Base-by-base conservation (phyloP, 352 stramenopile genomes). In the Pythium sukuiense region DNA sequence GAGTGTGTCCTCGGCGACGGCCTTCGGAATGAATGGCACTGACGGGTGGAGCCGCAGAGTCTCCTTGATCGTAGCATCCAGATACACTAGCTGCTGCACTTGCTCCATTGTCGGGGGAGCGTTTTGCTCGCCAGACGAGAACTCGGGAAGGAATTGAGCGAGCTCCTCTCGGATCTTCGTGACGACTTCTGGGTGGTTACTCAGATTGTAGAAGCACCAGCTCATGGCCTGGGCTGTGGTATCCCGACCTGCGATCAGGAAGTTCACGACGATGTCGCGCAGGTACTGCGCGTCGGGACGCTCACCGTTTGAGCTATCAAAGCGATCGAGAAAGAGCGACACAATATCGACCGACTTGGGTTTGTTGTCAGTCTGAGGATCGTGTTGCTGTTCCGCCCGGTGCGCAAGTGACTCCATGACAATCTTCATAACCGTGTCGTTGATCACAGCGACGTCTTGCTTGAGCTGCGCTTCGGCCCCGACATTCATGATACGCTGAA, bases 211-310 rank as follows among this genome's bases (percentile, higher is more conserved):
- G 12, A 95, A 68, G 20, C 92, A 80, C 83, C 83, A 95, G 20
- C 73, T 76, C 57, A 96, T 77, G 0, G 74, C 79, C 26, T 77
- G 78, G 5, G 86, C 77, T 0, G 87, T 96, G 0, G 88, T 93
- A 61, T 93, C 87, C 7, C 82, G 69, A 7, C 88, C 87, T 55
- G 86, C 85, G 27, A 80, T 72, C 37, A 93, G 72, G 56, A 95
- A 90, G 26, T 75, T 89, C 32, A 96, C 73, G 16, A 87, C 72
- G 53, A 97, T 89, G 72, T 96, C 83, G n/a, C 84, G 82, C 45
- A 97, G 81, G n/a, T 62, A 43, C 24, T 20, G 26, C 5, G 53
- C 16, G 50, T 61, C 53, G n/a, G 33, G 27, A 18, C 43, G 43
- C 32, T 61, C 54, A 18, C 32, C 32, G 13, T 39, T 30, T 14